phyloP scores from a whole-genome alignment of 129 eudicot species.

The Artemisia annua region DNA sequence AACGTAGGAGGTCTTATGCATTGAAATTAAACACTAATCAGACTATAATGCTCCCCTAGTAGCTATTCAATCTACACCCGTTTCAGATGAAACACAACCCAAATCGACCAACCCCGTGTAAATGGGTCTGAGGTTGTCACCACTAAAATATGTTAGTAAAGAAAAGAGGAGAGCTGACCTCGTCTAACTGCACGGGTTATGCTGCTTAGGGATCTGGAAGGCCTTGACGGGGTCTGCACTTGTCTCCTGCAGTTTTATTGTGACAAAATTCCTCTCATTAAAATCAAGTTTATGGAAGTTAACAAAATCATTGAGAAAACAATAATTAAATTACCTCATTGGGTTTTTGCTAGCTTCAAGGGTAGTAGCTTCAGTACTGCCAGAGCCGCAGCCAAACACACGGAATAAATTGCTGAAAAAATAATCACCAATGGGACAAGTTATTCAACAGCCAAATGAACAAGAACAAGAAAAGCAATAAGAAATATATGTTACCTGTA shows the following conservation, averaged over 20 bases:
- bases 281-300: not conserved
- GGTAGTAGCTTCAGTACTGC: constrained; percentile 85
- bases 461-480: not conserved
- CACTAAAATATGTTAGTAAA: not conserved
- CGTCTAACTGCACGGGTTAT: constrained; percentile 92
- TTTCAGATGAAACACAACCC: constrained; percentile 4
- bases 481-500: constrained; percentile 59
- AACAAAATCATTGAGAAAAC: not conserved
- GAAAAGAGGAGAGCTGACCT: constrained; percentile 43
- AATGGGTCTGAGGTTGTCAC: not conserved
- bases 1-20: not conserved
- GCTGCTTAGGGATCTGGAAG: constrained; percentile 84
- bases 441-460: not conserved
- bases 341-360: constrained; percentile 98
- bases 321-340: constrained; percentile 61
- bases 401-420: constrained; percentile 80
- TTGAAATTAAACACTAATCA: not conserved
- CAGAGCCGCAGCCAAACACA: constrained; percentile 74
- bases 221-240: constrained; percentile 88
- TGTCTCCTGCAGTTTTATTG: constrained; percentile 56
- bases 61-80: not conserved
- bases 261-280: not conserved
- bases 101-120: not conserved
- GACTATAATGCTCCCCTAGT: not conserved
- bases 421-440: constrained; percentile 1